A percentile compares a stretch with the other conserved stretches of the same genome.
Conservation (phyloP, 192 early-diverging fungal species). For the Coemansia sp. region DNA sequence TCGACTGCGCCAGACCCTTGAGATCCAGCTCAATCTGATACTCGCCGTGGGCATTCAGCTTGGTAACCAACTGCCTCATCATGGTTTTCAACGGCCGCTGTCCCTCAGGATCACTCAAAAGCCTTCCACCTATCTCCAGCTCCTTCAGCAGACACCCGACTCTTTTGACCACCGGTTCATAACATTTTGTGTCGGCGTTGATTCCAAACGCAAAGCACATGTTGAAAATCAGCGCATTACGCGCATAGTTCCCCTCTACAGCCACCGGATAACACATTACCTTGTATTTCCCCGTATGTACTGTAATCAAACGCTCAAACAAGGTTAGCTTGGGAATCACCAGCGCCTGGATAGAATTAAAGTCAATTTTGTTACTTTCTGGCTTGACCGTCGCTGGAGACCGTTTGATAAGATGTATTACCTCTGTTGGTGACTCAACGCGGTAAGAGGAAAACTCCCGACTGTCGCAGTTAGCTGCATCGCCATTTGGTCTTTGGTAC, state of each 20-base stretch:
- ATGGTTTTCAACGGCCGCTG: conserved; percentile 25
- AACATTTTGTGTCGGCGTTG: conserved; percentile 73
- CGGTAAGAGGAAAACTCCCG: neutral
- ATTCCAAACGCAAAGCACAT: conserved; percentile 93
- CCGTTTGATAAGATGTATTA: conserved; percentile 33
- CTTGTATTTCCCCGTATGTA: conserved; percentile 39
- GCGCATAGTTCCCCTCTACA: conserved; percentile 57
- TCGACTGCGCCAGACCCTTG: conserved; percentile 36
- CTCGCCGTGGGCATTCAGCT: conserved; percentile 48
- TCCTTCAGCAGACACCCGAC: conserved; percentile 78
- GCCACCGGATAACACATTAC: conserved; percentile 54
- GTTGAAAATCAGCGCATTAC: conserved; percentile 91
- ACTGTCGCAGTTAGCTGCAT: neutral
- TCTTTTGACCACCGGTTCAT: conserved; percentile 86
- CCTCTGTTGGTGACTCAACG: neutral
- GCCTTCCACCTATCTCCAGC: conserved; percentile 65
- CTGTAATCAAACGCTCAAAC: conserved; percentile 52
- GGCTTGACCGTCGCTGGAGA: conserved; percentile 1
- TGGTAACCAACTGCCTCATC: conserved; percentile 50
- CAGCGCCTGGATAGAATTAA: conserved; percentile 50
- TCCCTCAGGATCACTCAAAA: conserved; percentile 41
- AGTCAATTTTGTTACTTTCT: conserved; percentile 41
- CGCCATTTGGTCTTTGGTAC: neutral
- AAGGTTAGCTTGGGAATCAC: conserved; percentile 48
- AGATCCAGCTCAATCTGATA: conserved; percentile 52